Conservation (phyloP, 441 rosid genomes). For the Populus hybrid region DNA sequence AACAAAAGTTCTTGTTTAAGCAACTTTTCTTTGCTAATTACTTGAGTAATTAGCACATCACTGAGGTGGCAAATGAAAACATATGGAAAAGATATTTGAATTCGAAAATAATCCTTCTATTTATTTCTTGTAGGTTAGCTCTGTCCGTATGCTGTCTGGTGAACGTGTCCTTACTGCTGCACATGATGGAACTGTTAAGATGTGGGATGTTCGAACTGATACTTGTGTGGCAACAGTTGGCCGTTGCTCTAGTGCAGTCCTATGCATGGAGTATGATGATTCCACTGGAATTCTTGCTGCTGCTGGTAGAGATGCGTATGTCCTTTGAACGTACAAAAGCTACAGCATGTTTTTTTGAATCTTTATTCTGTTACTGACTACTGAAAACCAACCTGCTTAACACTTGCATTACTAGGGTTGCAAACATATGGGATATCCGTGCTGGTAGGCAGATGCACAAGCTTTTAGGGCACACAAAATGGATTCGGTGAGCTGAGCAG, state of each 20-base stretch:
- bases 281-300: conserved; percentile 94
- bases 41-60: background rate
- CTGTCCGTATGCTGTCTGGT: conserved; percentile 96
- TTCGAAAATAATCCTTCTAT: conserved; percentile 11
- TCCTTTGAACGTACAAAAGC: conserved; percentile 8
- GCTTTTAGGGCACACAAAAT: conserved; percentile 86
- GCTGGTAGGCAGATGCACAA: conserved; percentile 98
- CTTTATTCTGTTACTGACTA: conserved; percentile 3
- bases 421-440: conserved; percentile 97
- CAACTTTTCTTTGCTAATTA: background rate
- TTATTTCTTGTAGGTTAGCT: conserved; percentile 63
- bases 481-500: conserved; percentile 78
- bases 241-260: conserved; percentile 84
- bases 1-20: too few relatives aligned
- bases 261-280: conserved; percentile 96
- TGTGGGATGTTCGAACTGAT: conserved; percentile 99
- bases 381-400: conserved; percentile 14
- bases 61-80: background rate
- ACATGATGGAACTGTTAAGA: conserved; percentile 96
- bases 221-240: conserved; percentile 99
- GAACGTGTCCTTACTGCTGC: conserved; percentile 96
- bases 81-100: background rate
- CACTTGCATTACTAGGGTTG: conserved; percentile 53
- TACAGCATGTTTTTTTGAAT: background rate
- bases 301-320: conserved; percentile 98